Conservation (phyloP, 1,139 yeast genomes). For the Sugiyamaella sp. region DNA sequence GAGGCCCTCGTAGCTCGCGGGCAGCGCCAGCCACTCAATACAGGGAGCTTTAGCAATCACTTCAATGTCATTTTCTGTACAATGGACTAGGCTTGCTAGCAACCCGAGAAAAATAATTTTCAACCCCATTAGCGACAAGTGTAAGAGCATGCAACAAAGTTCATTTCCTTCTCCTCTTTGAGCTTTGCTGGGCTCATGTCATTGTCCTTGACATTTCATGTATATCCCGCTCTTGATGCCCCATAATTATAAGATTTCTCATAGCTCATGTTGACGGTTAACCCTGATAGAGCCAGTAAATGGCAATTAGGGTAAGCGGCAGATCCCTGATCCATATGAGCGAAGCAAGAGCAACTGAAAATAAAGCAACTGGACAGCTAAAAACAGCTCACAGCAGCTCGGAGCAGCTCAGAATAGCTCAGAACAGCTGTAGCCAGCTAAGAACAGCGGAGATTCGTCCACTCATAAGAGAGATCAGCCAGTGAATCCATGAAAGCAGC, state of each 20-base stretch:
- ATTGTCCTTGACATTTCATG: neutral
- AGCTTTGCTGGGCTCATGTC: neutral
- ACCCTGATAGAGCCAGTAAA: neutral
- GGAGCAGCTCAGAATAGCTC: too few species aligned
- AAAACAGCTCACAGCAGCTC: too few species aligned
- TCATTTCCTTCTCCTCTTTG: too few species aligned
- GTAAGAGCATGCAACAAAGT: too few species aligned
- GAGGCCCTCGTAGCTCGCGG: constrained; percentile 7
- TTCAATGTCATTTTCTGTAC: constrained; percentile 15
- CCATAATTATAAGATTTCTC: neutral
- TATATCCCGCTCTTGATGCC: too few species aligned
- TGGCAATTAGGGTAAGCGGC: neutral
- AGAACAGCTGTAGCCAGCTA: too few species aligned
- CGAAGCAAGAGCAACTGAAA: too few species aligned
- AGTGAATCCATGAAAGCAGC: too few species aligned
- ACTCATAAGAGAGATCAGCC: too few species aligned
- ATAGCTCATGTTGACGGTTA: neutral
- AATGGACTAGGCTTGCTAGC: neutral
- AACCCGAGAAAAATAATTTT: neutral
- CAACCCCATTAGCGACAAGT: neutral
- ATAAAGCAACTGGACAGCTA: too few species aligned
- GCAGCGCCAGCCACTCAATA: constrained; percentile 16
- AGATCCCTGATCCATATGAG: neutral
- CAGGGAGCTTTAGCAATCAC: constrained; percentile 12
- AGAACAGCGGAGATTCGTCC: too few species aligned